Percentiles rank a stretch among this genome's conserved stretches.
Evolutionary conservation across 78 protist species (phyloP).

Genomic region (Dictyostelium citrinum): DNA sequence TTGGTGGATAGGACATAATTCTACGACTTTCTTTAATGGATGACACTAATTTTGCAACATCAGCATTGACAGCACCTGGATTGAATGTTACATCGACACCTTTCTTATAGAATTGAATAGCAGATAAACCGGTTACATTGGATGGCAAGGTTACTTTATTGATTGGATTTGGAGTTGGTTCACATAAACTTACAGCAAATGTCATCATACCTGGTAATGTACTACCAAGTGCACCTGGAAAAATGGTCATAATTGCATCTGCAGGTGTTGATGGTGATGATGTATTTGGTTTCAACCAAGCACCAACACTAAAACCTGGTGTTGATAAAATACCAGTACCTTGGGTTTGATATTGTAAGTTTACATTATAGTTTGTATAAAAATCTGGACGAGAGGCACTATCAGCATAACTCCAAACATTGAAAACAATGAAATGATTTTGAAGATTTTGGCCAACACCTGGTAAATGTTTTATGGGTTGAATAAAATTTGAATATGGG

Average conservation of each 20-base stretch:
- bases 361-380: neutral
- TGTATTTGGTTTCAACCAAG: constrained; percentile 20
- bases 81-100: neutral
- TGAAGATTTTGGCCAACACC: constrained; percentile 62
- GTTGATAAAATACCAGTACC: constrained; percentile 60
- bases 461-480: constrained; percentile 12
- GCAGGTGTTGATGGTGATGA: neutral
- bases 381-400: neutral
- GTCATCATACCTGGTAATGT: constrained; percentile 28
- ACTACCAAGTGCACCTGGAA: constrained; percentile 36
- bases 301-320: constrained; percentile 59
- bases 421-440: constrained; percentile 38
- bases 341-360: neutral
- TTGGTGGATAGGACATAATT: constrained; percentile 55
- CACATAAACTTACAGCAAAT: neutral
- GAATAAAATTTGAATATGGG: neutral
- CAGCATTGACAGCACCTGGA: neutral
- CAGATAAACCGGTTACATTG: neutral
- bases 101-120: neutral
- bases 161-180: constrained; percentile 21
- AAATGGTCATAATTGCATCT: constrained; percentile 30
- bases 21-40: constrained; percentile 27
- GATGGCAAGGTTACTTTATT: neutral
- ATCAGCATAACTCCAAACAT: constrained; percentile 14
- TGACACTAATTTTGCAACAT: neutral